These are phyloP conservation scores for Cladosporium sp. DNA, from an alignment of 2,329 filamentous ascomycete genomes.

Conservation along the genomic window DNA sequence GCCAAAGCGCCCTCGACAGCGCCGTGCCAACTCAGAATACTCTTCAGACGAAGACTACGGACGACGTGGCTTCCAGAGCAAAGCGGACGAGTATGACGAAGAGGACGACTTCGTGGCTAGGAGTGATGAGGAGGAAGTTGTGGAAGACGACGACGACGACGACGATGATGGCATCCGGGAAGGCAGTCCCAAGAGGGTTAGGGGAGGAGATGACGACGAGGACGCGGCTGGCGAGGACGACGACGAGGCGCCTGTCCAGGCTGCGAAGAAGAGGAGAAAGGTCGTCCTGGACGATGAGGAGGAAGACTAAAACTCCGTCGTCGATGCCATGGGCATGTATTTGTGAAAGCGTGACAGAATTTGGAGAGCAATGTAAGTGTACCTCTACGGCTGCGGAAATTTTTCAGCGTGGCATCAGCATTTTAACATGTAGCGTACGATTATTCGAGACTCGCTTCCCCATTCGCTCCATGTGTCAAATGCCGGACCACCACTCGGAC, in stretches of 20 bases:
- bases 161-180: constrained; percentile 45
- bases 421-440: neutral
- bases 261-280: constrained; percentile 40
- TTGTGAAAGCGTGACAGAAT: neutral
- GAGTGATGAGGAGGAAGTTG: constrained; percentile 62
- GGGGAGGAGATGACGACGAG: constrained; percentile 16
- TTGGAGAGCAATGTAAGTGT: neutral
- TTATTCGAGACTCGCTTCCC: neutral
- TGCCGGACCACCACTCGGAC: too few relatives aligned
- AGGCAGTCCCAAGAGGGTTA: constrained; percentile 19
- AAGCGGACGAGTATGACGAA: constrained; percentile 72
- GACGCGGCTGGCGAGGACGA: constrained; percentile 32
- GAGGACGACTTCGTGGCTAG: constrained; percentile 74
- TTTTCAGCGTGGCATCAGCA: too few relatives aligned
- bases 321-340: neutral
- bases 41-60: constrained; percentile 79
- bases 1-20: constrained; percentile 33
- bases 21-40: constrained; percentile 40
- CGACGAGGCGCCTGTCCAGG: constrained; percentile 31
- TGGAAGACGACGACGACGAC: constrained; percentile 56
- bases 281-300: constrained; percentile 47
- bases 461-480: too few relatives aligned
- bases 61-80: constrained; percentile 55
- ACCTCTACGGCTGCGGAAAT: neutral
- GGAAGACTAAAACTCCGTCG: constrained; percentile 32